These are phyloP conservation scores for Pseudogymnoascus destructans DNA, from an alignment of 2,329 filamentous ascomycete species.

Conservation along the genomic window DNA sequence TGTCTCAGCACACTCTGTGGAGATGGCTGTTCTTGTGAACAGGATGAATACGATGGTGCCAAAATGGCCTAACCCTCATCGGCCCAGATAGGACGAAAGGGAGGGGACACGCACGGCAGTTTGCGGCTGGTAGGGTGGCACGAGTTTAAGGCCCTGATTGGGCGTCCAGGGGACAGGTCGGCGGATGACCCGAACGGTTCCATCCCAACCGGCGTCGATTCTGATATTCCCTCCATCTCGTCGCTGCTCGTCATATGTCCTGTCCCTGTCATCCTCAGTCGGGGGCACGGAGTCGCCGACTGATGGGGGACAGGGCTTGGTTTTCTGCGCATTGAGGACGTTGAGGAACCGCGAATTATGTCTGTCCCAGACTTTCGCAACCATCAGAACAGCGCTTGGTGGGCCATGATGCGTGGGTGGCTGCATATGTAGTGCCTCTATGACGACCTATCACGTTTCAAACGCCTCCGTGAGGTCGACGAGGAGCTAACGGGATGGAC, in stretches of 20 bases:
- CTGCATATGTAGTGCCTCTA: conserved; percentile 3
- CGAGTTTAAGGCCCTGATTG: conserved; percentile 8
- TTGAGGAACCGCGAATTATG: neutral
- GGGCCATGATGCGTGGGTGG: conserved; percentile 5
- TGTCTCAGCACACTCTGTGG: neutral
- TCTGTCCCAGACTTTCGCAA: neutral
- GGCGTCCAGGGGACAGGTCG: neutral
- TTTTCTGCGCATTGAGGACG: neutral
- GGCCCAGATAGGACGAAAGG: neutral
- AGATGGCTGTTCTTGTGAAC: neutral
- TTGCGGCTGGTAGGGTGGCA: conserved; percentile 4
- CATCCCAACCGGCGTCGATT: neutral
- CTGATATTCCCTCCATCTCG: neutral
- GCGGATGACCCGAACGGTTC: conserved; percentile 3
- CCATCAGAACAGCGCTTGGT: conserved; percentile 8
- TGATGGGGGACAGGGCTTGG: neutral
- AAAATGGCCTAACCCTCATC: neutral
- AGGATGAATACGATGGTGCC: neutral
- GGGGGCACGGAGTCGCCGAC: neutral
- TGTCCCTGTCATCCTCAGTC: neutral
- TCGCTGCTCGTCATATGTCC: neutral
- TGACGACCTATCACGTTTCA: conserved; percentile 1
- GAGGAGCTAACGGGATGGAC: neutral
- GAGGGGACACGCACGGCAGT: conserved; percentile 2
- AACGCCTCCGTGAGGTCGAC: neutral